These are phyloP conservation scores for Nigrograna mackinnonii DNA, from an alignment of 2,329 filamentous ascomycete species.

Conservation along the genomic window DNA sequence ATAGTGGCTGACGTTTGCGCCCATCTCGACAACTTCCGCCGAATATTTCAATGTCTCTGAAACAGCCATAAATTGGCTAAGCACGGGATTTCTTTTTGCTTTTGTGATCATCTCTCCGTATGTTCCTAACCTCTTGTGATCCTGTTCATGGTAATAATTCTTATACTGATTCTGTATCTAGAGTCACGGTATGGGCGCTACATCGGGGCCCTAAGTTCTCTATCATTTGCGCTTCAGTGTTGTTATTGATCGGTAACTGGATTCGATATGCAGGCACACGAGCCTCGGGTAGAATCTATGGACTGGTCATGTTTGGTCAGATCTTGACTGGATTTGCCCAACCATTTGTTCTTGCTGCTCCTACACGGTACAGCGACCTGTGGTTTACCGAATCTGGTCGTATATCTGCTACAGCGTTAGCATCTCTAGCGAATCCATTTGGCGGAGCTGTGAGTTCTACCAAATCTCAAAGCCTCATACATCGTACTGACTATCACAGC, in stretches of 20 bases:
- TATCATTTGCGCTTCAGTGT: constrained; percentile 71
- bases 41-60: constrained; percentile 76
- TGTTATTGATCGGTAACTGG: constrained; percentile 88
- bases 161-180: constrained; percentile 9
- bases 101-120: constrained; percentile 74
- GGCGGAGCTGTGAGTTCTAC: constrained; percentile 71
- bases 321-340: constrained; percentile 87
- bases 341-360: constrained; percentile 87
- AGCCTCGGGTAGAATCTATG: constrained; percentile 65
- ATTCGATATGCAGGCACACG: constrained; percentile 76
- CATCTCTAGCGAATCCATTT: constrained; percentile 85
- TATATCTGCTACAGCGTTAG: constrained; percentile 83
- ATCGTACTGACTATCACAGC: constrained; percentile 22
- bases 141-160: neutral
- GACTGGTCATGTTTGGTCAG: constrained; percentile 86
- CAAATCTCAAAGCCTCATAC: neutral
- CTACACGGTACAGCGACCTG: constrained; percentile 87
- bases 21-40: constrained; percentile 75
- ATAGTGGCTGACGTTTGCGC: constrained; percentile 93
- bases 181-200: constrained; percentile 71
- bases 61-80: constrained; percentile 88
- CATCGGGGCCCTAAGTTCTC: constrained; percentile 79
- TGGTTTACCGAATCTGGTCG: constrained; percentile 90
- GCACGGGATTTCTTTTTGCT: constrained; percentile 82
- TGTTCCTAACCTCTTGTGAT: too few species aligned